phyloP scores from a whole-genome alignment of 192 early-diverging fungal genomes.

The Mortierella alpina region DNA sequence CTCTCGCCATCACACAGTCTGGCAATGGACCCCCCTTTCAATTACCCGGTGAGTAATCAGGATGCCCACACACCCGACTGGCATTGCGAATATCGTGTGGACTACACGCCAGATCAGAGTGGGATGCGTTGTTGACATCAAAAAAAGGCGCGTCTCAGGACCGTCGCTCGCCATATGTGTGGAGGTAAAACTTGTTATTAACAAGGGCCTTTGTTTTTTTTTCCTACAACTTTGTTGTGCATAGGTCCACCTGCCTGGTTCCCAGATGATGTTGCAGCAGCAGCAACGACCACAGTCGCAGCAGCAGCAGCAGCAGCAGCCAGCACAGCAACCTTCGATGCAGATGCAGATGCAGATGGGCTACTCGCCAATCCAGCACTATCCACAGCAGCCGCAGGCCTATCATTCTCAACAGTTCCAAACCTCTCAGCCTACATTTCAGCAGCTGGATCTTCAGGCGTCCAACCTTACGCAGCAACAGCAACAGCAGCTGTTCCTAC shows the following conservation, averaged over 20 bases:
- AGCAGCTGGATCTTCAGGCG: conserved; percentile 21
- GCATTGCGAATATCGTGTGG: neutral
- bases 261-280: conserved; percentile 30
- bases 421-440: conserved; percentile 8
- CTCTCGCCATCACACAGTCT: no score
- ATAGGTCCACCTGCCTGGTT: conserved; percentile 18
- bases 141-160: neutral
- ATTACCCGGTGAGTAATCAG: conserved; percentile 24
- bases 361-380: conserved; percentile 9
- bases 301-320: conserved; percentile 25
- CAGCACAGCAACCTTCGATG: conserved; percentile 9
- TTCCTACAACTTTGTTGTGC: neutral
- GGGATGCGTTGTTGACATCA: neutral
- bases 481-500: conserved; percentile 5
- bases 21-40: conserved; percentile 32
- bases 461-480: conserved; percentile 25
- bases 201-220: neutral
- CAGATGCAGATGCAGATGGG: conserved; percentile 20
- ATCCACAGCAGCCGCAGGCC: conserved; percentile 4
- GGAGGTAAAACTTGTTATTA: no score
- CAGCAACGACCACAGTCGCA: conserved; percentile 27
- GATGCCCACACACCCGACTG: neutral
- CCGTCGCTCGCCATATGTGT: neutral
- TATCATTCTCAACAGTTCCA: conserved; percentile 19
- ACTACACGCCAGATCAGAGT: neutral